phyloP scores from a whole-genome alignment of 805 yeast genomes.

The Metschnikowia proteae region DNA sequence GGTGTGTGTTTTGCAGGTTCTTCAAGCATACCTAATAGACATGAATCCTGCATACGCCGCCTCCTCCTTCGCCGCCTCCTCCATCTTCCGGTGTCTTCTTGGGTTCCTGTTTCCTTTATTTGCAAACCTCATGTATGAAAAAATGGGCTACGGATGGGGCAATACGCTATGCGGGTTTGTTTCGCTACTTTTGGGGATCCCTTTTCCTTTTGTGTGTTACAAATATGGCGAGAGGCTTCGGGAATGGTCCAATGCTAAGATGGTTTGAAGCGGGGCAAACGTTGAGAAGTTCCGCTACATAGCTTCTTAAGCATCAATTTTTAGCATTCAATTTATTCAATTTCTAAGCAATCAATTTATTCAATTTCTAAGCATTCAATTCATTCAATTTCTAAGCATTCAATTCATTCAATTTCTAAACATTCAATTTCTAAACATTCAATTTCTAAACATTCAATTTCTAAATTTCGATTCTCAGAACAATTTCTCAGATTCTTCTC shows the following conservation, averaged over 20 bases:
- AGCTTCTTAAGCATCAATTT: no score
- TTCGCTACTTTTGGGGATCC: slow-evolving; percentile 32
- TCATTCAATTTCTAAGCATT: no score
- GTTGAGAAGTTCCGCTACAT: no score
- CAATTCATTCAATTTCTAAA: no score
- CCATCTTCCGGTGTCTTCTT: slow-evolving; percentile 37
- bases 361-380: no score
- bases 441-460: no score
- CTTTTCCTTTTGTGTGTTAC: slow-evolving; percentile 36
- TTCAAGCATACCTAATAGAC: slow-evolving; percentile 37
- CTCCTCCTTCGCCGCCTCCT: slow-evolving; percentile 39
- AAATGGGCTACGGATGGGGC: slow-evolving; percentile 39
- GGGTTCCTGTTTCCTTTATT: slow-evolving; percentile 39
- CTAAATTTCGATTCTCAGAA: no score
- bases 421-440: no score
- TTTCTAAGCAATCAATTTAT: no score
- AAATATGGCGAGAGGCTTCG: slow-evolving; percentile 35
- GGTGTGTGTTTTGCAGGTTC: slow-evolving; percentile 36
- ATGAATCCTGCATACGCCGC: slow-evolving; percentile 39
- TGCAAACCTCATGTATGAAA: slow-evolving; percentile 34
- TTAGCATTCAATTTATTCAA: no score
- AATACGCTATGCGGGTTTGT: slow-evolving; percentile 37
- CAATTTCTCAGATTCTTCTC: no score
- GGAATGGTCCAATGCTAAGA: slow-evolving; percentile 29
- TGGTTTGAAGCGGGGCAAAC: slow-evolving; percentile 22